A percentile compares a stretch with the other conserved stretches of the same genome.
Evolutionary conservation across 2,329 filamentous ascomycete genomes (phyloP).

Genomic region (Colletotrichum godetiae): DNA sequence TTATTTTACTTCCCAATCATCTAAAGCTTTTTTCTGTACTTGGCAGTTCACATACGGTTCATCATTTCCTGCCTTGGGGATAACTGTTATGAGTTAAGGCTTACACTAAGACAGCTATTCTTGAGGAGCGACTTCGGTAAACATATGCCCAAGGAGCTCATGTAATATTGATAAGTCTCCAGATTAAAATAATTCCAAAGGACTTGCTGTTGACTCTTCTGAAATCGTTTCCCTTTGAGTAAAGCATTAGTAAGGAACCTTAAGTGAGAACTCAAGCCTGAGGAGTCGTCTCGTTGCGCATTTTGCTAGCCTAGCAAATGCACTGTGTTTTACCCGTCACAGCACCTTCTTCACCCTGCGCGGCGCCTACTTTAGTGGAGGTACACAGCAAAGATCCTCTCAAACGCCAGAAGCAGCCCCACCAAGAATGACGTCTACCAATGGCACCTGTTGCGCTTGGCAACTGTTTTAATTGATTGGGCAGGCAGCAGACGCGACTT

Average conservation of each 20-base stretch:
- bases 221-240: no score
- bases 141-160: neutral
- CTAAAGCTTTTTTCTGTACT: neutral
- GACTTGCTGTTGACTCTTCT: no score
- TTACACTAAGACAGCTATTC: neutral
- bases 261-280: no score
- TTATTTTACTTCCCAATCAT: neutral
- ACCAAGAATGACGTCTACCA: constrained; percentile 25
- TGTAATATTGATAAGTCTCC: no score
- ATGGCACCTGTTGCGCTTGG: neutral
- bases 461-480: constrained; percentile 28
- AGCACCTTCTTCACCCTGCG: neutral
- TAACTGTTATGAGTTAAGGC: neutral
- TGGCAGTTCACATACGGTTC: neutral
- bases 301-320: neutral
- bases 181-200: no score
- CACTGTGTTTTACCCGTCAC: neutral
- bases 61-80: neutral
- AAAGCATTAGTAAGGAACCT: no score
- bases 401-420: neutral
- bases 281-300: no score
- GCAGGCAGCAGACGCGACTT: constrained; percentile 35
- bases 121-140: neutral
- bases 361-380: no score
- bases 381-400: neutral